phyloP scores from a whole-genome alignment of 2,329 filamentous ascomycete genomes.

The Thyridium curvatum region DNA sequence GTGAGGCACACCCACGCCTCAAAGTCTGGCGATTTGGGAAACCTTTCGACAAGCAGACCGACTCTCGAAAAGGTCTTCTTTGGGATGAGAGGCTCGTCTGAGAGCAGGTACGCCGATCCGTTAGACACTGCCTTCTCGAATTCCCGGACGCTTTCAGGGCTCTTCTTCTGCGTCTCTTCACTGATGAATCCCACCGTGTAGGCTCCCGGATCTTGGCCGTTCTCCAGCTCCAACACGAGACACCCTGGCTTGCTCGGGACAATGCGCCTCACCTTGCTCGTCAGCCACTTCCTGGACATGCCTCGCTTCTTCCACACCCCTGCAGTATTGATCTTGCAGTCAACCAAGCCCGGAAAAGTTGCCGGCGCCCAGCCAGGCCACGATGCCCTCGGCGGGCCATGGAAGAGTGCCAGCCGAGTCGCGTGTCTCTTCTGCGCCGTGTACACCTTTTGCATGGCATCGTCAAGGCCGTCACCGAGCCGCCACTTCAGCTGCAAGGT shows the following conservation, averaged over 20 bases:
- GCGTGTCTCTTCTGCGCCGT: neutral
- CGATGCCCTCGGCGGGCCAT: conserved; percentile 1
- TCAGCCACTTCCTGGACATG: neutral
- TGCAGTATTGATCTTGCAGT: neutral
- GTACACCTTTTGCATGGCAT: conserved; percentile 2
- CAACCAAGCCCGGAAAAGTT: neutral
- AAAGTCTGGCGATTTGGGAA: no score
- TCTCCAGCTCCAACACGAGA: neutral
- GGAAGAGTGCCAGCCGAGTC: neutral
- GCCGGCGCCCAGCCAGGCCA: conserved; percentile 4
- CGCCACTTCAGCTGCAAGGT: conserved; percentile 1
- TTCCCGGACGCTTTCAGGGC: neutral
- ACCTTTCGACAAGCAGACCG: no score
- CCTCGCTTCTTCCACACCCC: conserved; percentile 1
- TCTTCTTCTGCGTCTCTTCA: neutral
- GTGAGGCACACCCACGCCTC: no score
- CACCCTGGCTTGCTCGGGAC: no score
- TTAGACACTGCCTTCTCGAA: conserved; percentile 1
- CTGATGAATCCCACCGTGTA: neutral
- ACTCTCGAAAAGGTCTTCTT: no score
- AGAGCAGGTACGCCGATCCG: conserved; percentile 1
- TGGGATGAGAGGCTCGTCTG: neutral
- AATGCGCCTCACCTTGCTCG: neutral
- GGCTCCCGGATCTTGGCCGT: neutral
- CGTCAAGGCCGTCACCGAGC: neutral